Evolutionary conservation across 1,284 basidiomycete species (phyloP).

Genomic region (Ganoderma lingzhi): DNA sequence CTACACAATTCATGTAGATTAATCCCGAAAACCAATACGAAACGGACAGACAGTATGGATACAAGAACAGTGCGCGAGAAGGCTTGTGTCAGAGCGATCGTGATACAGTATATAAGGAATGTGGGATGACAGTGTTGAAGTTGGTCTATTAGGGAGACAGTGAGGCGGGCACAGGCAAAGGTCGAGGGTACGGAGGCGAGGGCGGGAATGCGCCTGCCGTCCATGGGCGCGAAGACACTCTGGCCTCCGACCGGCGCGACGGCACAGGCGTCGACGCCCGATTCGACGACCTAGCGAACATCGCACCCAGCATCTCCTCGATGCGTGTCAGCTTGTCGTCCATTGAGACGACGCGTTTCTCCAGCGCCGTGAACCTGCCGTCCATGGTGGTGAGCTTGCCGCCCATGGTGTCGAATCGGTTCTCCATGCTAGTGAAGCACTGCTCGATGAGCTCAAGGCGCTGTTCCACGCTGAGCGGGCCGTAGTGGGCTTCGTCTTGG

Average conservation of each 20-base stretch:
- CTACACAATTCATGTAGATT: slow-evolving; percentile 19
- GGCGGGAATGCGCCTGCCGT: neutral
- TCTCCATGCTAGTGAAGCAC: slow-evolving; percentile 11
- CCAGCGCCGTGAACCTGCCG: slow-evolving; percentile 27
- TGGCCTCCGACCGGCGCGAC: neutral
- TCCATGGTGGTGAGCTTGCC: slow-evolving; percentile 32
- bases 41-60: neutral
- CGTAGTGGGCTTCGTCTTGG: slow-evolving; percentile 20
- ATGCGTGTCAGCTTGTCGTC: slow-evolving; percentile 27
- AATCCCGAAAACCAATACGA: neutral
- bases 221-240: neutral
- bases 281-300: slow-evolving; percentile 17
- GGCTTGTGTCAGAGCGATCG: too few species aligned
- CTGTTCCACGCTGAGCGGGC: slow-evolving; percentile 5
- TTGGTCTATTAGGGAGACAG: neutral
- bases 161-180: neutral
- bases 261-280: neutral
- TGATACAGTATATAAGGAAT: too few species aligned
- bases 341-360: slow-evolving; percentile 13
- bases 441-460: slow-evolving; percentile 6
- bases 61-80: too few species aligned
- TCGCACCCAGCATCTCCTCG: slow-evolving; percentile 15
- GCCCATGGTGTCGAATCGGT: slow-evolving; percentile 19
- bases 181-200: neutral
- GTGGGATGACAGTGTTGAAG: too few species aligned